Percentiles rank a stretch among this genome's conserved stretches.
Evolutionary conservation across 1,284 basidiomycete species (phyloP).

Genomic region (Chalciporus piperatoides): DNA sequence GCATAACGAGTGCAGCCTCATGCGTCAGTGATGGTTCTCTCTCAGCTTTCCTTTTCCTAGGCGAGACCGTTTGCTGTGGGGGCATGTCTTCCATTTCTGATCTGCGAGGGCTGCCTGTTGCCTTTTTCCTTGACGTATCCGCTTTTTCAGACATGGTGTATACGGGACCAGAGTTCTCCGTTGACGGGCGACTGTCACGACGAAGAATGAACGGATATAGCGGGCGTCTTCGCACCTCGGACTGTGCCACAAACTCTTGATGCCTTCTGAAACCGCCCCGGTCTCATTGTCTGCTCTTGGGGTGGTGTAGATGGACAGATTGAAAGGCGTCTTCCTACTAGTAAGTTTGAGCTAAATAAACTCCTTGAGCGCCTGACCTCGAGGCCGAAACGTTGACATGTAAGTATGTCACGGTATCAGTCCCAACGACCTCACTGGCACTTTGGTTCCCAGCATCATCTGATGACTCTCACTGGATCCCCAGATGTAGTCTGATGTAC

Average conservation of each 20-base stretch:
- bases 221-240: slow-evolving; percentile 25
- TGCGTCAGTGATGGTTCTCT: slow-evolving; percentile 13
- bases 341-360: slow-evolving; percentile 14
- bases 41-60: slow-evolving; percentile 32
- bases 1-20: slow-evolving; percentile 11
- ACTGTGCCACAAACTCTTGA: slow-evolving; percentile 15
- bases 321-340: not conserved
- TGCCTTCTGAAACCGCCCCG: not conserved
- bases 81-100: slow-evolving; percentile 20
- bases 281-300: slow-evolving; percentile 5
- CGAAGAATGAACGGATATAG: slow-evolving; percentile 27
- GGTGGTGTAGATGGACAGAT: not conserved
- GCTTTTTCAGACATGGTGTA: slow-evolving; percentile 31
- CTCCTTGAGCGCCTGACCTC: not conserved
- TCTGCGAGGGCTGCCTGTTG: slow-evolving; percentile 13
- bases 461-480: too few relatives aligned
- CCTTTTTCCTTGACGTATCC: slow-evolving; percentile 23
- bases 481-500: too few relatives aligned
- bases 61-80: slow-evolving; percentile 8
- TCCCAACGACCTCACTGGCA: too few relatives aligned
- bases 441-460: too few relatives aligned
- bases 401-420: too few relatives aligned
- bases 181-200: slow-evolving; percentile 17
- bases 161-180: slow-evolving; percentile 7
- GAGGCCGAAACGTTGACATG: too few relatives aligned